Conservation (phyloP, 768 basidiomycete species). For the Dictyophora rubrovolvata region DNA sequence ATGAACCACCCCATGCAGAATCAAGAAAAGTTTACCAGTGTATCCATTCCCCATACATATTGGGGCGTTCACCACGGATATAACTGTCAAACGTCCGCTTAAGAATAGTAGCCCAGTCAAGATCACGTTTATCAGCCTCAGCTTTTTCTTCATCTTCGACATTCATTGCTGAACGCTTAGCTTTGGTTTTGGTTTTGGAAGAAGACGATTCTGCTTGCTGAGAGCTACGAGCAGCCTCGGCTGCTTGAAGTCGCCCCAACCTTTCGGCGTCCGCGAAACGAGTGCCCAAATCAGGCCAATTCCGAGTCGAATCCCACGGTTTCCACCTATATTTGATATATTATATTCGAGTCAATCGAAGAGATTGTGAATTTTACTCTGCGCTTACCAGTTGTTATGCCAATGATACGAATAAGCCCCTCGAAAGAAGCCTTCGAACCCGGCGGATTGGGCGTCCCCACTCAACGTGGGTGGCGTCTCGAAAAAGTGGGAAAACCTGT, state of each 20-base stretch:
- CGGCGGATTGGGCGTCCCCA: constrained; percentile 77
- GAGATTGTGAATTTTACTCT: neutral
- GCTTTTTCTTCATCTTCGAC: constrained; percentile 14
- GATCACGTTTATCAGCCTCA: constrained; percentile 66
- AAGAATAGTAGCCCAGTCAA: constrained; percentile 87
- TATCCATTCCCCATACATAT: constrained; percentile 87
- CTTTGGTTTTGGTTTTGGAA: constrained; percentile 9
- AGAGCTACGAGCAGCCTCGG: constrained; percentile 11
- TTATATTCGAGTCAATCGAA: neutral
- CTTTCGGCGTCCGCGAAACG: constrained; percentile 73
- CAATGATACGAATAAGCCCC: constrained; percentile 96
- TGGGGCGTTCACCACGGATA: constrained; percentile 82
- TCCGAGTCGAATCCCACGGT: constrained; percentile 85
- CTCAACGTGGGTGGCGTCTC: constrained; percentile 62
- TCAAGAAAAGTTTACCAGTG: constrained; percentile 34
- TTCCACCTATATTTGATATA: constrained; percentile 46
- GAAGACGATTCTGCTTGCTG: constrained; percentile 9
- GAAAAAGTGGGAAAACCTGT: constrained; percentile 71
- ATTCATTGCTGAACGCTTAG: neutral
- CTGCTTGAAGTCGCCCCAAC: constrained; percentile 35
- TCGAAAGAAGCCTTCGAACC: constrained; percentile 92
- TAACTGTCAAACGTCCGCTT: constrained; percentile 95
- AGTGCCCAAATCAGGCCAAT: constrained; percentile 88
- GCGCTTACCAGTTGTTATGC: constrained; percentile 78
- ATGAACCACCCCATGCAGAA: neutral